These are phyloP conservation scores for Schwanniomyces vanrijiae DNA, from an alignment of 805 yeast species.

Conservation along the genomic window DNA sequence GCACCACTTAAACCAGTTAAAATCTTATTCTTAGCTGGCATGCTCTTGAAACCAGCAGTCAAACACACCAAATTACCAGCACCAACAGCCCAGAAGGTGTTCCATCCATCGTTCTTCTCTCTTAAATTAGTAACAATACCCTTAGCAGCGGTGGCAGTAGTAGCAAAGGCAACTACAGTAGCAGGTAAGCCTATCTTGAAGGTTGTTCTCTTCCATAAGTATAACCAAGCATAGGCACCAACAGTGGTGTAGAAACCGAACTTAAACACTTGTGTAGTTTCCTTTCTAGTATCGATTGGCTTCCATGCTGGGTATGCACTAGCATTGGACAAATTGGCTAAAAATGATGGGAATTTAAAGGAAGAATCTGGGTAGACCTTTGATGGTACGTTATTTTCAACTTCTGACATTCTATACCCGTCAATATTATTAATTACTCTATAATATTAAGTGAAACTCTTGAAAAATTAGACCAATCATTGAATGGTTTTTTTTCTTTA, in stretches of 20 bases:
- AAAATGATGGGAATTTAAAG: conserved; percentile 42
- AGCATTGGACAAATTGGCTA: conserved; percentile 37
- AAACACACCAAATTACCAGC: conserved; percentile 47
- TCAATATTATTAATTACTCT: not conserved
- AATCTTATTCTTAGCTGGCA: conserved; percentile 43
- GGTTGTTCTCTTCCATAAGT: conserved; percentile 43
- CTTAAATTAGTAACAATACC: conserved; percentile 57
- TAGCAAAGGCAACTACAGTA: conserved; percentile 43
- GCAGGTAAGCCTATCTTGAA: conserved; percentile 41
- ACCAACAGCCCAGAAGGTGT: conserved; percentile 64
- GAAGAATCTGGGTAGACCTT: conserved; percentile 34
- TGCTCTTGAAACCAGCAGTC: conserved; percentile 41
- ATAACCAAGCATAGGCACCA: conserved; percentile 49
- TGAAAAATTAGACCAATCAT: conserved; percentile 1
- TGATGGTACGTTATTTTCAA: conserved; percentile 4
- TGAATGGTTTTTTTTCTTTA: conserved; percentile 1
- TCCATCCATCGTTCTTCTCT: conserved; percentile 62
- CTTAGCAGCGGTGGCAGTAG: conserved; percentile 51
- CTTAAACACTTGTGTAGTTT: conserved; percentile 47
- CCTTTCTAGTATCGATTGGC: conserved; percentile 56
- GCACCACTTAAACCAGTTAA: conserved; percentile 43
- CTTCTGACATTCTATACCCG: conserved; percentile 10
- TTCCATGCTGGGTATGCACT: conserved; percentile 47
- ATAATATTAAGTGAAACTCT: not conserved
- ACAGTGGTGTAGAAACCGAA: conserved; percentile 47